Evolutionary conservation across 768 basidiomycete species (phyloP).

Genomic region (Leucocoprinus leucothites): DNA sequence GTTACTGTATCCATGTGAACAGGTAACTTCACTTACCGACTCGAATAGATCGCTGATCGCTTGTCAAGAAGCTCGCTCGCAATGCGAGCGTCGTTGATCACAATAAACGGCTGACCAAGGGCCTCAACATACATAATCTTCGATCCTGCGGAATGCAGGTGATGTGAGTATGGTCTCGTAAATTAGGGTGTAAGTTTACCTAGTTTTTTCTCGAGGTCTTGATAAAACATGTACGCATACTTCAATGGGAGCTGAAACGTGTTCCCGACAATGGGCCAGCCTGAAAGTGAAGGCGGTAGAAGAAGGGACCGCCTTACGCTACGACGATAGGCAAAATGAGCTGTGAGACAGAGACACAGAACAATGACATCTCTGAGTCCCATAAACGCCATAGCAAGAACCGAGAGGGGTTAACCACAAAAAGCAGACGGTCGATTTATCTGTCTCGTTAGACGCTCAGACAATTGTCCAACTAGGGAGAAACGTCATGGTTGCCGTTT

Average conservation of each 20-base stretch:
- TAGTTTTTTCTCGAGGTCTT: neutral
- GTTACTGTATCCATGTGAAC: neutral
- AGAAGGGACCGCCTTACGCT: neutral
- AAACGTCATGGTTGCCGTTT: too few species aligned
- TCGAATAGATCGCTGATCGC: constrained; percentile 54
- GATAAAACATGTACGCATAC: neutral
- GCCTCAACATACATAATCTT: constrained; percentile 53
- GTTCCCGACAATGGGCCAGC: constrained; percentile 13
- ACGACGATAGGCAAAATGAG: neutral
- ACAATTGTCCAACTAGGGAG: too few species aligned
- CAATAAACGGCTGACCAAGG: constrained; percentile 39
- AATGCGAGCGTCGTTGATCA: constrained; percentile 38
- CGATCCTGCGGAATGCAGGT: constrained; percentile 3
- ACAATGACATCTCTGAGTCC: neutral
- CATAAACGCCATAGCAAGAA: neutral
- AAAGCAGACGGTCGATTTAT: too few species aligned
- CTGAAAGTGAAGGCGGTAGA: neutral
- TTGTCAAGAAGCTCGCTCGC: constrained; percentile 56
- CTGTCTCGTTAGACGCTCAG: too few species aligned
- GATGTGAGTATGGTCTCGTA: neutral
- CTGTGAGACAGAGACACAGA: neutral
- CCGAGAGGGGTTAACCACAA: too few species aligned
- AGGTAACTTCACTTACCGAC: constrained; percentile 24
- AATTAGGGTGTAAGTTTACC: neutral
- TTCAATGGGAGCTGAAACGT: constrained; percentile 7